Percentiles rank a stretch among this genome's conserved stretches.
Evolutionary conservation across 306 rosid species (phyloP).

Genomic region (Dalbergia oliveri): DNA sequence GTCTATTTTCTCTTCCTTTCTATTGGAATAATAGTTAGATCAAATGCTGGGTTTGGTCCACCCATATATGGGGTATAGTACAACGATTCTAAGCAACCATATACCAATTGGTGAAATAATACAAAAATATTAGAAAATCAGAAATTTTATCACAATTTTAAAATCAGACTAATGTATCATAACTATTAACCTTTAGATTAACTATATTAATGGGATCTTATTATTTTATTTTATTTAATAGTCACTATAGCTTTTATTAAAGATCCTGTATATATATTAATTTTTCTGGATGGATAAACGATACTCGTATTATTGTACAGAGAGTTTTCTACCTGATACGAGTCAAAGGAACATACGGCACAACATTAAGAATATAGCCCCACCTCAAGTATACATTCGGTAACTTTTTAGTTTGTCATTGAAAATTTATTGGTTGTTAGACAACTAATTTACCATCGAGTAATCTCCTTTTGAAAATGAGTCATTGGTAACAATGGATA

Average conservation of each 20-base stretch:
- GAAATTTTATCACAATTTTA: too few species aligned
- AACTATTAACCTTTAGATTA: too few species aligned
- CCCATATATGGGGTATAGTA: conserved; percentile 59
- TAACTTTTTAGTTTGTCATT: conserved; percentile 31
- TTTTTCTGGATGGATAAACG: too few species aligned
- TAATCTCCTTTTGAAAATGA: not conserved
- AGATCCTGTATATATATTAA: too few species aligned
- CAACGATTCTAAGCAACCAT: conserved; percentile 39
- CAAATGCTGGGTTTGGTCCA: conserved; percentile 60
- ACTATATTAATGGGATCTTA: too few species aligned
- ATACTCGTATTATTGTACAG: not conserved
- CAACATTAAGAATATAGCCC: conserved; percentile 7
- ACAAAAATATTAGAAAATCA: too few species aligned
- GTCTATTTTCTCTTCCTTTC: conserved; percentile 31
- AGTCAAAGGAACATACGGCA: not conserved
- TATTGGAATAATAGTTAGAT: conserved; percentile 32
- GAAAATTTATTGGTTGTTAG: not conserved
- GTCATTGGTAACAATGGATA: not conserved
- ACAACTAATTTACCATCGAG: conserved; percentile 12
- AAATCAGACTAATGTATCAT: too few species aligned
- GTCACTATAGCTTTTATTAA: too few species aligned
- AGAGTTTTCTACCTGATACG: not conserved
- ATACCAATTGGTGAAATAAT: conserved; percentile 5
- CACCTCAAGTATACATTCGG: conserved; percentile 2
- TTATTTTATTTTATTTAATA: too few species aligned